phyloP scores from a whole-genome alignment of 257 asterid genomes.

The Verbena officinalis region DNA sequence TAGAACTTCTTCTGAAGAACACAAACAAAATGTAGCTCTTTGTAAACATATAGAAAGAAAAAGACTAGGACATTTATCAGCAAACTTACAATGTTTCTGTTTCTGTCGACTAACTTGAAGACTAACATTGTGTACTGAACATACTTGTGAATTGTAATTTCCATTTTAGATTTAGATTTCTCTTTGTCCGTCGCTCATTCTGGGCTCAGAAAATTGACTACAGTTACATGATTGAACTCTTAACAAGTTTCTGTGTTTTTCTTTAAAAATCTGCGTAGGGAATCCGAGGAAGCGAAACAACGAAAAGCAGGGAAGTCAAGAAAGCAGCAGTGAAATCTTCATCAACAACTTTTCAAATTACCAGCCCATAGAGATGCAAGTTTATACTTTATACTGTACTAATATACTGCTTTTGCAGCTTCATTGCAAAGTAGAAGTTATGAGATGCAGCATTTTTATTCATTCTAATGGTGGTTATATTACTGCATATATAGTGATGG shows the following conservation, averaged over 20 bases:
- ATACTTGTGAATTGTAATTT: too few species aligned
- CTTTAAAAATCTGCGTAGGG: slow-evolving; percentile 3
- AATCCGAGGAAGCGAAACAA: slow-evolving; percentile 16
- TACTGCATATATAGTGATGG: not conserved
- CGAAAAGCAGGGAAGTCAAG: slow-evolving; percentile 24
- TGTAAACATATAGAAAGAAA: not conserved
- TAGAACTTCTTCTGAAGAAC: not conserved
- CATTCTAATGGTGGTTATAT: not conserved
- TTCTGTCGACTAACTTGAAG: too few species aligned
- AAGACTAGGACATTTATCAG: not conserved
- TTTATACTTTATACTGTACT: not conserved
- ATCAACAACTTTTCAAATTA: not conserved
- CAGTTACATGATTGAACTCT: slow-evolving; percentile 5
- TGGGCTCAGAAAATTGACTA: not conserved
- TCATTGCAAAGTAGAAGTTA: slow-evolving; percentile 22
- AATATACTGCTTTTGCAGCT: not conserved
- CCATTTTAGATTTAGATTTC: not conserved
- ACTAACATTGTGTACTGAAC: too few species aligned
- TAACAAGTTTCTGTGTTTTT: not conserved
- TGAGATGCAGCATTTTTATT: not conserved
- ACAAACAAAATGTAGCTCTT: not conserved
- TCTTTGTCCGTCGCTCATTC: not conserved
- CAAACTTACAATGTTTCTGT: not conserved
- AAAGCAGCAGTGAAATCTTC: slow-evolving; percentile 4
- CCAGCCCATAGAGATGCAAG: not conserved